phyloP scores from a whole-genome alignment of 352 stramenopile genomes.

The Thalassiosira mediterranea region DNA sequence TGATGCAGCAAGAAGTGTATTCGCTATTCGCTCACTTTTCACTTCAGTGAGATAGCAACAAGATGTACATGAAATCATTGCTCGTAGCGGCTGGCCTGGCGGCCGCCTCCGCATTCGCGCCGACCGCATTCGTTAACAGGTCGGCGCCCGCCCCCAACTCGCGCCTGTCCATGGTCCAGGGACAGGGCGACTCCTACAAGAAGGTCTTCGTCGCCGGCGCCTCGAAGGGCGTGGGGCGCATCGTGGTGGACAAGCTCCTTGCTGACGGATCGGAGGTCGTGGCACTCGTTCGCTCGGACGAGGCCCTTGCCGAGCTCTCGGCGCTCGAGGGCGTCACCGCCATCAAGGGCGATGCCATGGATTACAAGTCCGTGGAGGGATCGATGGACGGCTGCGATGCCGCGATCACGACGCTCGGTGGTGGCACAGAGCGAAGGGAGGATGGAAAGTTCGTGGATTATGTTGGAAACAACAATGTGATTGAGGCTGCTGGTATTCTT shows the following conservation, averaged over 20 bases:
- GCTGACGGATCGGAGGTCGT: constrained; percentile 58
- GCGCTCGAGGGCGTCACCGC: constrained; percentile 68
- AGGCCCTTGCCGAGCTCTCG: constrained; percentile 54
- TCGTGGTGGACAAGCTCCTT: constrained; percentile 69
- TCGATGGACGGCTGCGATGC: constrained; percentile 86
- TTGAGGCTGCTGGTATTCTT: constrained; percentile 87
- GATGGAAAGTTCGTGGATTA: constrained; percentile 82
- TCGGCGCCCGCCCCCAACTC: constrained; percentile 4
- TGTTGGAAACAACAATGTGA: constrained; percentile 86
- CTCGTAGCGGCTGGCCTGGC: constrained; percentile 14
- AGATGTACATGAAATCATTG: constrained; percentile 22
- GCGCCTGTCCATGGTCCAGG: constrained; percentile 25
- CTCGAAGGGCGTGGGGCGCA: constrained; percentile 68
- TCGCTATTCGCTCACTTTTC: too few species aligned
- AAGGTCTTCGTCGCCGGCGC: constrained; percentile 83
- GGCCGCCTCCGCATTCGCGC: constrained; percentile 25
- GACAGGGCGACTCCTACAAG: constrained; percentile 59
- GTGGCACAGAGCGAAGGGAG: constrained; percentile 47
- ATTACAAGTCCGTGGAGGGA: constrained; percentile 85
- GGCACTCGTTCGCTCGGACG: constrained; percentile 64
- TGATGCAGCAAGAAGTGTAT: too few species aligned
- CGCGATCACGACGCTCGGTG: constrained; percentile 85
- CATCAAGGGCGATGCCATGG: constrained; percentile 83
- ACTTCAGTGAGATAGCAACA: too few species aligned
- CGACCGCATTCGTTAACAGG: constrained; percentile 8